These are phyloP conservation scores for Phytopythium chamaehyphon DNA, from an alignment of 352 stramenopile species.

Conservation along the genomic window DNA sequence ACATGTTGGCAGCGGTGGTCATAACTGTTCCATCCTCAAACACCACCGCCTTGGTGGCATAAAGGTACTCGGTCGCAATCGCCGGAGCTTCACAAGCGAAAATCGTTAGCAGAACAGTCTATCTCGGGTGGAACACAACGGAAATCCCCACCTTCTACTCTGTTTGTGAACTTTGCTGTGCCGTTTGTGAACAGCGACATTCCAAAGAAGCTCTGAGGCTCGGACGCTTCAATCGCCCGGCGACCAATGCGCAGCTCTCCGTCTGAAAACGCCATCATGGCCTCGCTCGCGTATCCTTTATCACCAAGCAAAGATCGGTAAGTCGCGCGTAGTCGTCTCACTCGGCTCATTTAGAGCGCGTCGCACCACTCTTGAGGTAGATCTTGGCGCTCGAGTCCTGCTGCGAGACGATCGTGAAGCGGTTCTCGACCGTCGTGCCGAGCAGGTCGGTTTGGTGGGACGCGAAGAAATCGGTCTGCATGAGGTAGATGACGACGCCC, in stretches of 20 bases:
- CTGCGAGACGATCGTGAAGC: conserved; percentile 74
- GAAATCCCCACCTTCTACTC: conserved; percentile 45
- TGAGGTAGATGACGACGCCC: conserved; percentile 62
- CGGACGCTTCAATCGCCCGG: conserved; percentile 36
- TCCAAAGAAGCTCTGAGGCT: conserved; percentile 64
- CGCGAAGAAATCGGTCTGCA: conserved; percentile 80
- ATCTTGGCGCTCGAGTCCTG: conserved; percentile 62
- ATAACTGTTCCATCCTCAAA: conserved; percentile 77
- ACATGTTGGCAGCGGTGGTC: conserved; percentile 75
- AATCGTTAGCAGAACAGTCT: background rate
- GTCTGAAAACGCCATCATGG: conserved; percentile 64
- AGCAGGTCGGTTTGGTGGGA: conserved; percentile 80
- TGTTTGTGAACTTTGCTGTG: conserved; percentile 62
- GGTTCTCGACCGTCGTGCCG: conserved; percentile 74
- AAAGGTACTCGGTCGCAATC: conserved; percentile 62
- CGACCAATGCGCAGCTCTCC: conserved; percentile 62
- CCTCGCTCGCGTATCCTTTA: conserved; percentile 38
- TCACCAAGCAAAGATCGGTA: background rate
- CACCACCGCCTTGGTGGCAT: conserved; percentile 52
- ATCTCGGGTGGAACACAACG: background rate
- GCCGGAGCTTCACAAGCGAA: conserved; percentile 33
- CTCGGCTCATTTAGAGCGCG: background rate
- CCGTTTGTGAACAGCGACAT: conserved; percentile 68
- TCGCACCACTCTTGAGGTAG: conserved; percentile 70
- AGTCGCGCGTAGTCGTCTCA: background rate